Percentiles rank a stretch among this genome's conserved stretches.
Evolutionary conservation across 768 basidiomycete species (phyloP).

Genomic region (Sporobolomyces phaffii): DNA sequence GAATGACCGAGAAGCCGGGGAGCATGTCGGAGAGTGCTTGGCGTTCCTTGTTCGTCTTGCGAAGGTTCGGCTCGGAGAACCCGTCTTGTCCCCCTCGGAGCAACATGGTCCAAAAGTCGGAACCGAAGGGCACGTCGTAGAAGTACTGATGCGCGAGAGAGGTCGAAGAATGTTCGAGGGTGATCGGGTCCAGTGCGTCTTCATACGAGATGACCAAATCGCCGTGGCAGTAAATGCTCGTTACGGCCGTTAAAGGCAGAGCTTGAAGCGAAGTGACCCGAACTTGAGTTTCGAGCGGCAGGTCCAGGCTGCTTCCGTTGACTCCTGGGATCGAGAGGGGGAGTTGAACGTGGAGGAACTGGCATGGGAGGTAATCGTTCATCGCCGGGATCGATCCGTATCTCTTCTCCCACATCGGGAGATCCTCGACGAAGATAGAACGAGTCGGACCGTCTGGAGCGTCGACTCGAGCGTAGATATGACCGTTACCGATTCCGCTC

Average conservation of each 20-base stretch:
- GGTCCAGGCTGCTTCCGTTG: not conserved
- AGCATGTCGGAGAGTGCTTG: constrained; percentile 28
- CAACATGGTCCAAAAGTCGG: constrained; percentile 36
- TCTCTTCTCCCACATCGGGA: constrained; percentile 16
- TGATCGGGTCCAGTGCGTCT: constrained; percentile 9
- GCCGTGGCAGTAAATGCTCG: constrained; percentile 37
- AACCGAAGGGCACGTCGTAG: constrained; percentile 36
- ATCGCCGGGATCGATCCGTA: constrained; percentile 34
- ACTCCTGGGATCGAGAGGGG: constrained; percentile 29
- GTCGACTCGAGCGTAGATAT: constrained; percentile 20
- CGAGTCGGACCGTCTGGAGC: not conserved
- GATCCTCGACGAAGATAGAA: constrained; percentile 33
- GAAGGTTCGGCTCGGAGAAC: not conserved
- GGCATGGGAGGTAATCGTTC: constrained; percentile 40
- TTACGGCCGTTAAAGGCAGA: constrained; percentile 30
- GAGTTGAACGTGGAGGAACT: constrained; percentile 40
- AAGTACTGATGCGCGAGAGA: constrained; percentile 21
- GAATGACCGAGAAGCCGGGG: constrained; percentile 33
- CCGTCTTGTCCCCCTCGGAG: constrained; percentile 16
- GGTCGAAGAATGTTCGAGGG: not conserved
- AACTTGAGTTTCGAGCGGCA: constrained; percentile 16
- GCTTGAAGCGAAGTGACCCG: constrained; percentile 29
- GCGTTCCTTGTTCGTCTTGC: constrained; percentile 27
- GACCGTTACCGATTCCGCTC: not conserved
- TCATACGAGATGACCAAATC: constrained; percentile 22